Evolutionary conservation across 1,284 basidiomycete genomes (phyloP).

Genomic region (Somion occarium): DNA sequence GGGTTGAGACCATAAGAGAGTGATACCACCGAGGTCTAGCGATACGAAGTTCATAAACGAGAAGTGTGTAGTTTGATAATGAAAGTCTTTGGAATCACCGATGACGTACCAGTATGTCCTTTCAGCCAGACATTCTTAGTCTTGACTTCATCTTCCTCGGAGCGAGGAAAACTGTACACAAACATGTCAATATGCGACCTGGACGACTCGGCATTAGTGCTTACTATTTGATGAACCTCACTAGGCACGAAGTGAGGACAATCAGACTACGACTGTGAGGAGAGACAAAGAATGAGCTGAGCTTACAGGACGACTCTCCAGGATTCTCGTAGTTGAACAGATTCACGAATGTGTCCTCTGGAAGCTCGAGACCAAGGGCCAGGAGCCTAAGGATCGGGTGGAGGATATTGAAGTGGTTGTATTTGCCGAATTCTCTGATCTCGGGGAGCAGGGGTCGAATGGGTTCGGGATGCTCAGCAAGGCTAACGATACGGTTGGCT

Average conservation of each 20-base stretch:
- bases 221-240: slow-evolving; percentile 32
- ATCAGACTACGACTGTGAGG: not conserved
- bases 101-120: slow-evolving; percentile 47
- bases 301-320: slow-evolving; percentile 27
- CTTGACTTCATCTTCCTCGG: slow-evolving; percentile 43
- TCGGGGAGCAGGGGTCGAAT: slow-evolving; percentile 55
- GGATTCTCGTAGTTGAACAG: slow-evolving; percentile 24
- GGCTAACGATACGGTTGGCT: slow-evolving; percentile 38
- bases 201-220: not conserved
- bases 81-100: too few species aligned
- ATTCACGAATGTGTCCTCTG: slow-evolving; percentile 29
- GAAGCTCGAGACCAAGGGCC: slow-evolving; percentile 28
- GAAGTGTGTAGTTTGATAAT: not conserved
- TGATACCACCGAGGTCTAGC: slow-evolving; percentile 50
- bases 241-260: slow-evolving; percentile 16
- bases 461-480: slow-evolving; percentile 41
- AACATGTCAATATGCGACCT: not conserved
- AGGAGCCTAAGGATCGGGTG: slow-evolving; percentile 50
- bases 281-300: not conserved
- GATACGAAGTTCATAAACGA: not conserved
- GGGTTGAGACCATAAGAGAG: slow-evolving; percentile 55
- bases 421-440: slow-evolving; percentile 44
- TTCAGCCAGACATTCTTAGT: slow-evolving; percentile 57
- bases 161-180: slow-evolving; percentile 24
- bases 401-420: slow-evolving; percentile 48